Percentiles rank a stretch among this genome's conserved stretches.
Conservation (phyloP, 345 rosid species). For the Gossypium anomalum region DNA sequence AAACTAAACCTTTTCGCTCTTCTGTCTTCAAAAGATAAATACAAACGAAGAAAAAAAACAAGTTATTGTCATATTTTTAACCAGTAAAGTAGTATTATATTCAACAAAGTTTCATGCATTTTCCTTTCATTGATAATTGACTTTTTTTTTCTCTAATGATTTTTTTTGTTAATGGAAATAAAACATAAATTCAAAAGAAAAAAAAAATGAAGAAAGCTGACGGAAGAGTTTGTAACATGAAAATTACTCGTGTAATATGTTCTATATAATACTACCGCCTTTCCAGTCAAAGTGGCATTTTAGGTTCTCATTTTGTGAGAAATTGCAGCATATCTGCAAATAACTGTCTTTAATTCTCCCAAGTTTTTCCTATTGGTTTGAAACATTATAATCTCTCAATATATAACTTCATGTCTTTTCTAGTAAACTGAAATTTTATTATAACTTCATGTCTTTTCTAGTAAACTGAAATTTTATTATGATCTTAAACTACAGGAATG, state of each 20-base stretch:
- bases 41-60: too few species aligned
- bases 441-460: neutral
- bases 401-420: neutral
- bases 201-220: neutral
- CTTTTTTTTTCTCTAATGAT: neutral
- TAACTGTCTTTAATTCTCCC: neutral
- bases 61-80: too few species aligned
- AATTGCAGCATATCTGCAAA: neutral
- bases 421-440: conserved; percentile 6
- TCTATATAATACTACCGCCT: neutral
- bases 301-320: neutral
- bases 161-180: conserved; percentile 2
- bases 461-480: conserved; percentile 9
- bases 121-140: neutral
- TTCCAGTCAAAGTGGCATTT: neutral
- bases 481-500: conserved; percentile 51
- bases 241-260: neutral
- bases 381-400: neutral
- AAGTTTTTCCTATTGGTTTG: neutral
- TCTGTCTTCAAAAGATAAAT: too few species aligned
- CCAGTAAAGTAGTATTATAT: too few species aligned
- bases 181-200: conserved; percentile 1
- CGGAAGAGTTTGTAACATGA: neutral
- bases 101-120: neutral
- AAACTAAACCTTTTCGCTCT: too few species aligned